phyloP scores from a whole-genome alignment of 306 rosid genomes.

The Trichosanthes truncata region DNA sequence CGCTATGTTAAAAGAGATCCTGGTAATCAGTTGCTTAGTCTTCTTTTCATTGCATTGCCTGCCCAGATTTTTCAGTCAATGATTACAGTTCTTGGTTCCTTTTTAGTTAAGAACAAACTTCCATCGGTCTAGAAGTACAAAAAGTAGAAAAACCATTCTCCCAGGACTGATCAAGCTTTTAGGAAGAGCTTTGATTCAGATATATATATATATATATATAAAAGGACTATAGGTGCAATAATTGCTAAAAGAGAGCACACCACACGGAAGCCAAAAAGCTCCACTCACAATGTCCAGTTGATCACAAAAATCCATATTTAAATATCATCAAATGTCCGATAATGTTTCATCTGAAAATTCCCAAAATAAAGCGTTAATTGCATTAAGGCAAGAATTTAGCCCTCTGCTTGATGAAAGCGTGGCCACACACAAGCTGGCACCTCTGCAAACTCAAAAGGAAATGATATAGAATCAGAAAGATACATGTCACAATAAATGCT shows the following conservation, averaged over 20 bases:
- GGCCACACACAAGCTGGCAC: neutral
- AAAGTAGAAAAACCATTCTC: neutral
- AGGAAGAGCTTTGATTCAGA: neutral
- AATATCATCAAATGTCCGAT: neutral
- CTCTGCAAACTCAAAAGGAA: neutral
- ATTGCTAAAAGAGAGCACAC: neutral
- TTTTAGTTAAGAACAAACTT: neutral
- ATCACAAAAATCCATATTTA: neutral
- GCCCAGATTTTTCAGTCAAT: neutral
- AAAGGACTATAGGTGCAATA: neutral
- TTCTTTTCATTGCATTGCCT: neutral
- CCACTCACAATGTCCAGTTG: neutral
- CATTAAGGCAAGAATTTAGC: neutral
- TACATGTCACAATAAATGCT: neutral
- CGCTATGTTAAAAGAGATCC: constrained; percentile 54
- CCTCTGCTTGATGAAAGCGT: neutral
- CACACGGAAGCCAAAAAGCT: neutral
- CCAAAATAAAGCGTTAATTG: neutral
- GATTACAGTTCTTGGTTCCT: neutral
- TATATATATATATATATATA: neutral
- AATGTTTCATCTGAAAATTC: neutral
- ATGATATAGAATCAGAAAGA: neutral
- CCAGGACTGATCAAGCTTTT: neutral
- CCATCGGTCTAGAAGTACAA: neutral
- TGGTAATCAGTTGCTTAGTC: constrained; percentile 32